Conservation (phyloP, 176 grass and related monocot genomes). For the Leersia perrieri region DNA sequence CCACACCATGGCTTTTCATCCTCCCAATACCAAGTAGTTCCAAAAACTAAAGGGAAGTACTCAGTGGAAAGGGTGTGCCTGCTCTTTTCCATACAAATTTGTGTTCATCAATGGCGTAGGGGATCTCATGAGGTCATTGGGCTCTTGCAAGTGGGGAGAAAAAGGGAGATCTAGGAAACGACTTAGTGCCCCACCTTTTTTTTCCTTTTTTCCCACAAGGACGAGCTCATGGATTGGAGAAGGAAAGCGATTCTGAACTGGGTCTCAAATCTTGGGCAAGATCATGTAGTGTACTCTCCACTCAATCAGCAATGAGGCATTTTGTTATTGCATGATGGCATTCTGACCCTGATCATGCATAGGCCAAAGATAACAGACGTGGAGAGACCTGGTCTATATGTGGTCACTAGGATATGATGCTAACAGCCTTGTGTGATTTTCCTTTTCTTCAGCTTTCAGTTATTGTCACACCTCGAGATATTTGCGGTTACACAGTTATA, state of each 20-base stretch:
- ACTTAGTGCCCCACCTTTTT: slow-evolving; percentile 43
- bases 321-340: slow-evolving; percentile 44
- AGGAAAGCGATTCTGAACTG: slow-evolving; percentile 40
- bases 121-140: slow-evolving; percentile 46
- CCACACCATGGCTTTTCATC: slow-evolving; percentile 38
- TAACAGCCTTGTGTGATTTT: neutral
- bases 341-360: neutral
- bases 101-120: slow-evolving; percentile 41
- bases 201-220: slow-evolving; percentile 19
- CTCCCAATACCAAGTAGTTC: slow-evolving; percentile 53
- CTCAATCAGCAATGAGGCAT: slow-evolving; percentile 21
- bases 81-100: slow-evolving; percentile 57
- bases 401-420: slow-evolving; percentile 15
- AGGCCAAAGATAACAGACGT: slow-evolving; percentile 16
- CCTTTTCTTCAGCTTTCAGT: neutral
- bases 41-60: slow-evolving; percentile 40
- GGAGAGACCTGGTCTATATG: neutral
- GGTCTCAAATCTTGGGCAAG: slow-evolving; percentile 49
- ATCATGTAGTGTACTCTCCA: slow-evolving; percentile 60
- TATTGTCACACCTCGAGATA: neutral
- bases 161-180: slow-evolving; percentile 42
- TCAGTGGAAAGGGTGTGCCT: slow-evolving; percentile 54
- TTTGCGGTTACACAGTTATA: neutral
- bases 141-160: slow-evolving; percentile 44
- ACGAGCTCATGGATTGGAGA: slow-evolving; percentile 37